phyloP scores from a whole-genome alignment of 768 basidiomycete genomes.

The Suillus decipiens region DNA sequence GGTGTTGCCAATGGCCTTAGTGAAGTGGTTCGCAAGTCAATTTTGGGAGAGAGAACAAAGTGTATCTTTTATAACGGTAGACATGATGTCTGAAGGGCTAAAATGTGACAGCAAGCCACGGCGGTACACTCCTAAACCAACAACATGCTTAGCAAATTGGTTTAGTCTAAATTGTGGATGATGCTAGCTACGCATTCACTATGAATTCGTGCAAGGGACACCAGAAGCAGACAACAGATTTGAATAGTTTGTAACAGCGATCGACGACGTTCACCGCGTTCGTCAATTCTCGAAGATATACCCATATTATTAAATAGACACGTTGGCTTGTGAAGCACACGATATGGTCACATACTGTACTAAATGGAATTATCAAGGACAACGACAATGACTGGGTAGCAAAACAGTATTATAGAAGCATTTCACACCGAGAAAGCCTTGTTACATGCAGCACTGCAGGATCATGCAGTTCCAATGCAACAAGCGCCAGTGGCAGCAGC shows the following conservation, averaged over 20 bases:
- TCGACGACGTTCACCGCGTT: background rate
- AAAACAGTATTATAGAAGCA: background rate
- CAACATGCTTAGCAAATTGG: no score
- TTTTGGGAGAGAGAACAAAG: background rate
- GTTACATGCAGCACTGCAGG: background rate
- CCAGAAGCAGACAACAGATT: no score
- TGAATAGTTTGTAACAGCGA: background rate
- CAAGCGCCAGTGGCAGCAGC: slow-evolving; percentile 68
- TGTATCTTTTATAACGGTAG: background rate
- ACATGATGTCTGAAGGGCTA: no score
- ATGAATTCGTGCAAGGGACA: no score
- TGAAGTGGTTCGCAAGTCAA: no score
- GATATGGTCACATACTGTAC: background rate
- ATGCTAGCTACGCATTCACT: no score
- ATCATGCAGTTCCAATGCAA: slow-evolving; percentile 46
- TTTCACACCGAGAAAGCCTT: slow-evolving; percentile 2
- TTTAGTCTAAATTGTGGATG: no score
- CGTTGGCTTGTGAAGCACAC: background rate
- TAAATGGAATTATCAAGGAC: background rate
- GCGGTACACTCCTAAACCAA: no score
- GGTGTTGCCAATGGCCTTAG: no score
- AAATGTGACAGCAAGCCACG: no score
- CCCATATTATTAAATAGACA: background rate
- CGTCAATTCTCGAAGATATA: background rate
- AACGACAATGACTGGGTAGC: background rate